Base-by-base conservation (phyloP, 2,329 filamentous ascomycete genomes). In the Harringtonia aguacate region DNA sequence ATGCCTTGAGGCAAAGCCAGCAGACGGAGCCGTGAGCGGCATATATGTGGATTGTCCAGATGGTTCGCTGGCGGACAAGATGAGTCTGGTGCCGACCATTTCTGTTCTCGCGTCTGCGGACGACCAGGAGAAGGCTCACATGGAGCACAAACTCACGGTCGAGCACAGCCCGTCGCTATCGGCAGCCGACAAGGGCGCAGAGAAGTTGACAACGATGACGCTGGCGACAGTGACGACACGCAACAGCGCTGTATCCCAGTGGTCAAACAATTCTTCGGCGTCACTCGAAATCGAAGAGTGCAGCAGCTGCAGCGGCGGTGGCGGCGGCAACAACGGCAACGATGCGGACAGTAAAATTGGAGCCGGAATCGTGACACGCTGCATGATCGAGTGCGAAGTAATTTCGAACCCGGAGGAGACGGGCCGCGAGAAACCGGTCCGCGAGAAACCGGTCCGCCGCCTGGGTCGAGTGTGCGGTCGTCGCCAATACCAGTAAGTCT, bases 211-310 rank as follows among this genome's bases (percentile, higher is more conserved):
- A 10, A 10, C 24, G 24, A 27, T 27, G 24, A 27, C 24, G 24
- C 24, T 27, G 24, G 24, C 10, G 24, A 27, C 24, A 5, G 22
- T 3, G 22, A 17, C n/a, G 22, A 28, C 15, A 27, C 3, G 29
- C 28, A 13, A 6, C 29, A 35, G n/a, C 17, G 13, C 6, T 10
- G 24, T 27, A 7, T 6, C 7, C 24, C 24, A 27, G 14, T 8
- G 14, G 8, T n/a, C 8, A 8, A 5, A 31, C 30, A 13, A 14
- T 5, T n/a, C 30, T 5, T 14, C 7, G 9, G 30, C 39, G 2
- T 36, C 47, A 3, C 8, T 51, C 10, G 46, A 47, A 34, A 39
- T 51, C 4, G 42, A 44, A 13, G 50, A 51, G 30, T 51, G 17
- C 36, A 30, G 4, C 12, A 37, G 39, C n/a, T 38, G 38, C 4